Evolutionary conservation across 2,329 filamentous ascomycete species (phyloP), one percentile per base, ranked within the genome.

Genomic region (Fulvia fulva): DNA sequence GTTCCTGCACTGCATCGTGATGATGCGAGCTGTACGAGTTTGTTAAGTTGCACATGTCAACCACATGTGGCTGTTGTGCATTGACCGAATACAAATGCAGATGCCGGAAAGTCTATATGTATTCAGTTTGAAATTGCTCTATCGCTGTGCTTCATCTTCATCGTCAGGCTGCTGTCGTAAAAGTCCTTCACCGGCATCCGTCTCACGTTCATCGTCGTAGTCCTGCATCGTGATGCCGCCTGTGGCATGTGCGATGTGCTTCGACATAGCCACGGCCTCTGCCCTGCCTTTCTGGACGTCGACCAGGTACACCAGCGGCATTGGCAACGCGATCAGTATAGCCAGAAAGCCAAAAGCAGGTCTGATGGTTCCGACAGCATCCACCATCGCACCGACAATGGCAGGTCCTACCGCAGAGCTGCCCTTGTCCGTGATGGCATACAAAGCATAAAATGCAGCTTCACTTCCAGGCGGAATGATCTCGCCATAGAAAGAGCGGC

Each of bases 371-470:
- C 76, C 75, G 6, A 72, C 68, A 1, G 67, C 82, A 71, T 96
- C 91, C 8, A 95, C 94, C 61, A 97, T 95, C 28, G 84, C 83
- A 0, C 91, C 93, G 0, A 97, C 92, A 66, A 97, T 90, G 0
- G 90, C 88, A 0, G 93, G 93, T 0, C 93, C 93, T 70, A 97
- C 93, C 1, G 96, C 83, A 69, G 89, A 94, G 21, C 89, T 94
- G 0, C 91, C 91, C 74, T 97, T 97, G 73, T 97, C 93, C 0
- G 93, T 97, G 59, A 97, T 95, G 43, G 93, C 92, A 71, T 96
- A 97, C 1, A 97, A 79, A 0, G 92, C 91, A 71, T 94, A 97
- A 69, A 97, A 97, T 0, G 92, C 91, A 0, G 92, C 91, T 75
- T 97, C 93, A 16, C 88, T 92, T 6, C 92, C 92, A 0, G 91